Base-by-base conservation (phyloP, 2,329 filamentous ascomycete genomes). In the Epicoccum nigrum region DNA sequence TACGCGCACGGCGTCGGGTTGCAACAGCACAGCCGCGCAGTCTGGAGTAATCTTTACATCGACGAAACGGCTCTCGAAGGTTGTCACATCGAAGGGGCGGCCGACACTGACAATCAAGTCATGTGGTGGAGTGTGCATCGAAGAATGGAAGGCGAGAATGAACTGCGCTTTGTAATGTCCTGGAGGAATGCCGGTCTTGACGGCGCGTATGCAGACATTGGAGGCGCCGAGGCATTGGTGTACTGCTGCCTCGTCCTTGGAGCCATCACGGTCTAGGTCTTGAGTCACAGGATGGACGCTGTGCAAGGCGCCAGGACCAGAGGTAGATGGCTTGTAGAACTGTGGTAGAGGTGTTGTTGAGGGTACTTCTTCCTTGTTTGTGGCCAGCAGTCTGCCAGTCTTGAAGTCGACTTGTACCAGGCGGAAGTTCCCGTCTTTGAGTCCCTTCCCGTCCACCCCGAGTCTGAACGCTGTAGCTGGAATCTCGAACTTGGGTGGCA, bases 41-140 rank as follows among this genome's bases (percentile, higher is more conserved):
- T 75, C 72, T 0, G 69, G 69, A 4, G 71, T 71, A 48, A 75
- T 74, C 15, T 67, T 64, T 2, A 73, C 71, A 43, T 75, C 72
- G 0, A 75, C 72, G 45, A 59, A 70, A 0, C 72, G 64, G 7
- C 48, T 38, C n/a, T 58, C 45, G 31, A 74, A 75, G 0, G 65
- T 71, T 1, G 12, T 37, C 0, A 58, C 27, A 45, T 74, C 72
- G 33, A 69, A 72, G 0, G 72, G 72, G 44, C 68, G 70, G 4
- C 72, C 72, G 1, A 74, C 72, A 6, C 65, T 70, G 25, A 73
- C 73, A 2, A 75, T 63, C 9, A 75, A 31, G 19, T 74, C 67
- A 2, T 54, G 42, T 0, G 72, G 72, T 0, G 60, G 34, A 0
- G 55, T 58, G 28, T 69, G 27, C 4, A 42, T 39, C 12, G 53